Percentiles rank a stretch among this genome's conserved stretches.
These are phyloP conservation scores for Ceratocystis destructans DNA, from an alignment of 2,329 filamentous ascomycete species.

Conservation along the genomic window DNA sequence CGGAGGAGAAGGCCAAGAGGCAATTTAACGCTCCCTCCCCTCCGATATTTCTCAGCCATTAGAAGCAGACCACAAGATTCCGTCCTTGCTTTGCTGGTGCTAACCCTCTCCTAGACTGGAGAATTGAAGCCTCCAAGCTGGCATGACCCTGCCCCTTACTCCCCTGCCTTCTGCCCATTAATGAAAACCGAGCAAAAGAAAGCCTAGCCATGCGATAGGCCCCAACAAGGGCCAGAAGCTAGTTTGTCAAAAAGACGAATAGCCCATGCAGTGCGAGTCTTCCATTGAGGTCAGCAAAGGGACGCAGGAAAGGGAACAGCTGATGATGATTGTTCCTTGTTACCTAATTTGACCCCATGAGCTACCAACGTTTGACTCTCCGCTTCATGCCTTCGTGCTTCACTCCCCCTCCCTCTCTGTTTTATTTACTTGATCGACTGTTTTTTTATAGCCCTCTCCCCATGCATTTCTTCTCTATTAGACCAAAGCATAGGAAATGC, in stretches of 20 bases:
- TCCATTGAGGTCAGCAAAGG: background rate
- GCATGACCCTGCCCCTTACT: background rate
- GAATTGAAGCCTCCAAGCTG: too few species aligned
- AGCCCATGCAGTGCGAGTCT: conserved; percentile 5
- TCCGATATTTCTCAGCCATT: too few species aligned
- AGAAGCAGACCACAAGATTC: too few species aligned
- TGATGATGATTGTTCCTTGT: background rate
- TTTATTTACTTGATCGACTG: background rate
- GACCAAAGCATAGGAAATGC: background rate
- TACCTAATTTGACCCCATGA: background rate
- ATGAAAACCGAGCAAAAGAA: background rate
- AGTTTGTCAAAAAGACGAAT: background rate
- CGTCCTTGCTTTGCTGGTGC: too few species aligned
- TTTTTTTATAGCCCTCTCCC: too few species aligned
- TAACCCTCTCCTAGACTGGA: too few species aligned
- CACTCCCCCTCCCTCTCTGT: background rate
- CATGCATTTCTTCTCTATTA: too few species aligned
- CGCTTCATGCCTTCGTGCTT: too few species aligned
- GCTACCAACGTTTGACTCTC: background rate
- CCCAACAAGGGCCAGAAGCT: background rate
- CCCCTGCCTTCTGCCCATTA: background rate
- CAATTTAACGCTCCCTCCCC: background rate
- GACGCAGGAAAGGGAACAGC: background rate
- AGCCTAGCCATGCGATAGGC: too few species aligned
- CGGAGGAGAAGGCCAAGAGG: background rate